Evolutionary conservation across 352 stramenopile species (phyloP).

Genomic region (Globisporangium cystogenes): DNA sequence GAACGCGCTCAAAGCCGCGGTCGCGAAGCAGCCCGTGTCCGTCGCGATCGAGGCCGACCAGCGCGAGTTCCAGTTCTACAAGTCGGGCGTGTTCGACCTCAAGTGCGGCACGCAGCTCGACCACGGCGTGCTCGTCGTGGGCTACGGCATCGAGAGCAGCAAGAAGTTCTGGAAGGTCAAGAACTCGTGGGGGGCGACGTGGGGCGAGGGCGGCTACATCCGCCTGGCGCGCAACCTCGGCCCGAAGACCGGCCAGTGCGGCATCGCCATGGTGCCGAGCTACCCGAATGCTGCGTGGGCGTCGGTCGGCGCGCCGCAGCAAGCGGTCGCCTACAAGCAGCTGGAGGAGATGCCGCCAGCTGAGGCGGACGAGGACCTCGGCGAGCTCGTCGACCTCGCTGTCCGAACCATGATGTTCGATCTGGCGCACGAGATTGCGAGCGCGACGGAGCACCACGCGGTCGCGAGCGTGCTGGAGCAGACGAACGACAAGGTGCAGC

Average conservation of each 20-base stretch:
- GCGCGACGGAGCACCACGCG: not conserved
- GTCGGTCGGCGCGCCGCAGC: not conserved
- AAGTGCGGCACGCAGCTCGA: constrained; percentile 87
- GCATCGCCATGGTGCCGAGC: constrained; percentile 23
- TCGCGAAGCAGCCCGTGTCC: constrained; percentile 92
- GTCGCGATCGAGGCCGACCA: constrained; percentile 93
- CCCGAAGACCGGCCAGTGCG: constrained; percentile 15
- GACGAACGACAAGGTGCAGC: not conserved
- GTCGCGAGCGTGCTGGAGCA: not conserved
- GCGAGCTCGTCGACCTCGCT: constrained; percentile 5
- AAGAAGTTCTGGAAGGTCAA: constrained; percentile 84
- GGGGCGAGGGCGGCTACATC: constrained; percentile 94
- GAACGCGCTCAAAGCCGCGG: constrained; percentile 66
- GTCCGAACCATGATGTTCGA: constrained; percentile 5
- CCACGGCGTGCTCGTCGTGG: constrained; percentile 95
- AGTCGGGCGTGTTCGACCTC: constrained; percentile 81
- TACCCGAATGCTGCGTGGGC: constrained; percentile 17
- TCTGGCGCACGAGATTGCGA: not conserved
- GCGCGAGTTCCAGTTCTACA: constrained; percentile 97
- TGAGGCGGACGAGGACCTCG: not conserved
- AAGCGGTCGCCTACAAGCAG: not conserved
- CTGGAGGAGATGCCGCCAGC: not conserved
- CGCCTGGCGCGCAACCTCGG: constrained; percentile 72
- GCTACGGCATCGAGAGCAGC: constrained; percentile 88
- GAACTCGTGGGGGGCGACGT: constrained; percentile 97